phyloP scores from a whole-genome alignment of 73 alveolate species.

The Urostyla sp. region DNA sequence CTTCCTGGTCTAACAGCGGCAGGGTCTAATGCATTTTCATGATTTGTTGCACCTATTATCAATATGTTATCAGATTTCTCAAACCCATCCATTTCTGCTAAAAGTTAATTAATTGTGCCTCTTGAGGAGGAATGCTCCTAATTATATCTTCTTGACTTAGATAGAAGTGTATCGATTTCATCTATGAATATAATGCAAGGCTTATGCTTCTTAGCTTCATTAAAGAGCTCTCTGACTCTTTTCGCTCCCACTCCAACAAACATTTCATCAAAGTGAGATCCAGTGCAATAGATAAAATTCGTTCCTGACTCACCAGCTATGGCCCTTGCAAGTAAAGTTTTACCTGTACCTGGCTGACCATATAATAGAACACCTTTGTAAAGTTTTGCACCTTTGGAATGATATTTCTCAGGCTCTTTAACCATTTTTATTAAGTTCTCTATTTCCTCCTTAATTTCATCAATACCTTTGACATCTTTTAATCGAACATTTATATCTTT shows the following conservation, averaged over 20 bases:
- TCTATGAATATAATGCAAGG: conserved; percentile 97
- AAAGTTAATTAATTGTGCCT: conserved; percentile 77
- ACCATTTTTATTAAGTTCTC: conserved; percentile 82
- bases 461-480: conserved; percentile 89
- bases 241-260: conserved; percentile 97
- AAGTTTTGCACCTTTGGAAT: conserved; percentile 85
- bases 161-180: conserved; percentile 90
- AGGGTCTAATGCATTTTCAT: conserved; percentile 87
- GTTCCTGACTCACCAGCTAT: conserved; percentile 92
- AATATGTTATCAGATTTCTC: conserved; percentile 80
- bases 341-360: conserved; percentile 96
- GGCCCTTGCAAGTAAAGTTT: conserved; percentile 91
- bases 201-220: conserved; percentile 79
- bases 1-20: conserved; percentile 94
- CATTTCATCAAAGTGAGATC: conserved; percentile 97
- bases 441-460: conserved; percentile 87
- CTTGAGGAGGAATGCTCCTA: conserved; percentile 65
- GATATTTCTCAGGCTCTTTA: conserved; percentile 86
- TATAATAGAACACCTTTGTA: conserved; percentile 87
- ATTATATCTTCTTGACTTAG: conserved; percentile 54
- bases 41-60: conserved; percentile 93
- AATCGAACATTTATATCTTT: conserved; percentile 55
- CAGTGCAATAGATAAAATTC: conserved; percentile 86
- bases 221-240: conserved; percentile 85
- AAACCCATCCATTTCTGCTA: conserved; percentile 89